Evolutionary conservation across 208 protist genomes (phyloP).

Genomic region (Leishmania braziliensis): DNA sequence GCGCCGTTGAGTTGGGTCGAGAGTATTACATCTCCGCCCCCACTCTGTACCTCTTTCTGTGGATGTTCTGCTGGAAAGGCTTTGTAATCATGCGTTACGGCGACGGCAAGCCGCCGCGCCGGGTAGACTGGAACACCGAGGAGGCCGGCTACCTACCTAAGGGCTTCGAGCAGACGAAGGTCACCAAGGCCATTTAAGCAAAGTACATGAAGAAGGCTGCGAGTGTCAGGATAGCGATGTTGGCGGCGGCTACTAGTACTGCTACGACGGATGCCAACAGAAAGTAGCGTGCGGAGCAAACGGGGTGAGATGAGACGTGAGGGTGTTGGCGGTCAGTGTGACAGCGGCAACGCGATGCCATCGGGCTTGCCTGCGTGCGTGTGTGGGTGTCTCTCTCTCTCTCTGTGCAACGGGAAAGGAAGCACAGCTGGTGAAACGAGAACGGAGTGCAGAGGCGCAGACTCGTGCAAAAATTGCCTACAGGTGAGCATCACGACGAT

Average conservation of each 20-base stretch:
- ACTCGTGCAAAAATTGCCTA: background rate
- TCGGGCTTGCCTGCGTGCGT: background rate
- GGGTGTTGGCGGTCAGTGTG: background rate
- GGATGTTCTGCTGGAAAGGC: constrained; percentile 88
- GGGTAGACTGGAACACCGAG: constrained; percentile 91
- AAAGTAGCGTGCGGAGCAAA: background rate
- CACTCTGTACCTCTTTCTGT: constrained; percentile 81
- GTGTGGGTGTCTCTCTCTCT: background rate
- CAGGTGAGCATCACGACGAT: background rate
- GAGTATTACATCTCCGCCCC: constrained; percentile 89
- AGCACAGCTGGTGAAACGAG: background rate
- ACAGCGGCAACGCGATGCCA: background rate
- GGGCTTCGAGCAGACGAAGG: constrained; percentile 72
- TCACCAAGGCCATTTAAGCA: constrained; percentile 59
- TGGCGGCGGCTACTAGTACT: background rate
- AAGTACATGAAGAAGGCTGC: background rate
- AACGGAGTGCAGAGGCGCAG: background rate
- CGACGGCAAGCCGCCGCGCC: constrained; percentile 83
- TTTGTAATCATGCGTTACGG: constrained; percentile 73
- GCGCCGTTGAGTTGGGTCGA: constrained; percentile 76
- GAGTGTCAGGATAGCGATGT: background rate
- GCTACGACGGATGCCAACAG: background rate
- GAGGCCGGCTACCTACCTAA: constrained; percentile 78
- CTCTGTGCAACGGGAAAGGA: background rate
- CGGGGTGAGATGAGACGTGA: background rate